These are phyloP conservation scores for Leptodermis oblonga DNA, from an alignment of 257 asterid species.

Conservation along the genomic window DNA sequence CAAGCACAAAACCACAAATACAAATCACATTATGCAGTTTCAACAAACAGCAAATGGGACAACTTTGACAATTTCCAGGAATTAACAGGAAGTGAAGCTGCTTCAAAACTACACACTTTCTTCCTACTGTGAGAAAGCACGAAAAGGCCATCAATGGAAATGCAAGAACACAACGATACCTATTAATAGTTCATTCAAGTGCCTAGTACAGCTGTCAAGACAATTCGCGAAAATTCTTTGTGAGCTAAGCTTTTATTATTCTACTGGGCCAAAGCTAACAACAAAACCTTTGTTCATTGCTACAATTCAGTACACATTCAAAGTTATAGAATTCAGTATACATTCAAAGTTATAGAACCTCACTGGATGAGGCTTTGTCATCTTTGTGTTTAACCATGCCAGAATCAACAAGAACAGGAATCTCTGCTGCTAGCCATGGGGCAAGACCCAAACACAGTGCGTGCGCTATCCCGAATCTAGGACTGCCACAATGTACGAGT, in stretches of 20 bases:
- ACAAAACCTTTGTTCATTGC: conserved; percentile 6
- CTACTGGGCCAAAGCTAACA: conserved; percentile 9
- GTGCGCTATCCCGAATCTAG: conserved; percentile 92
- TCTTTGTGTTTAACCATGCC: conserved; percentile 96
- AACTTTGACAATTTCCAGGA: neutral
- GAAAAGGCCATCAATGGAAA: neutral
- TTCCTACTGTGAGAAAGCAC: neutral
- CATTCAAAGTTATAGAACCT: conserved; percentile 29
- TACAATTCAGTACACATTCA: neutral
- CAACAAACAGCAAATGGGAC: neutral
- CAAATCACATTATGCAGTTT: too few relatives aligned
- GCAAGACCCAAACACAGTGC: conserved; percentile 94
- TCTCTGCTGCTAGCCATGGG: conserved; percentile 97
- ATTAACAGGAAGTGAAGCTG: neutral
- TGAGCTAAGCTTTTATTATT: conserved; percentile 9
- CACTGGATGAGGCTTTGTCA: conserved; percentile 56
- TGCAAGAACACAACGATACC: neutral
- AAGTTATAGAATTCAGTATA: conserved; percentile 3
- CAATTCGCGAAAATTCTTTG: conserved; percentile 5
- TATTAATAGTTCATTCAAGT: conserved; percentile 1
- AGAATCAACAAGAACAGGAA: conserved; percentile 85
- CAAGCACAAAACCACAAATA: too few relatives aligned
- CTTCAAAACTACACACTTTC: neutral
- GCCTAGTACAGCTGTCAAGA: neutral
- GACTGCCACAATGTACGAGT: conserved; percentile 44